phyloP scores from a whole-genome alignment of 31 red algal species.

The Asparagopsis taxiformis region DNA sequence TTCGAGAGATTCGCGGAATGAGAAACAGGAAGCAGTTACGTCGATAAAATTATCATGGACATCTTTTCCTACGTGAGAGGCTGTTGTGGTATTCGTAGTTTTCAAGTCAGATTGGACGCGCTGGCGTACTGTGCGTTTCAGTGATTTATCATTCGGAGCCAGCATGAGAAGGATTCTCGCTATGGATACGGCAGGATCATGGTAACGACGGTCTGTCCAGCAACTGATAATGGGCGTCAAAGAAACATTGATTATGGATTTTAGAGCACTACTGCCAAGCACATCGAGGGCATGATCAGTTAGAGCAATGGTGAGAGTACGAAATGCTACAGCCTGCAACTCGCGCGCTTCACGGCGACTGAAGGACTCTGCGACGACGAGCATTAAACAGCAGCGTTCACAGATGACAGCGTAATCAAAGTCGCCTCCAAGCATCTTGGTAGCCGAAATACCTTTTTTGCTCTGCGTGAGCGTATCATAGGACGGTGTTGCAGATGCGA shows the following conservation, averaged over 20 bases:
- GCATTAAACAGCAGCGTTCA: constrained; percentile 52
- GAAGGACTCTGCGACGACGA: constrained; percentile 35
- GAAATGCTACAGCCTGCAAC: constrained; percentile 43
- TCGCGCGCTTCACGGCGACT: constrained; percentile 24
- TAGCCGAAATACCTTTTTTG: constrained; percentile 22
- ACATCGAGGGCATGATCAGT: constrained; percentile 37
- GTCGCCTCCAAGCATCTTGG: constrained; percentile 65
- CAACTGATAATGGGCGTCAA: constrained; percentile 35
- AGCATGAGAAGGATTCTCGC: constrained; percentile 33
- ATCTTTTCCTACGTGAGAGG: constrained; percentile 24
- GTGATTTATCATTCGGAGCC: constrained; percentile 30
- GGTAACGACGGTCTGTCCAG: constrained; percentile 57
- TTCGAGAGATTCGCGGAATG: constrained; percentile 32
- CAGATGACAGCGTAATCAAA: constrained; percentile 49
- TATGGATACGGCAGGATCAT: constrained; percentile 42
- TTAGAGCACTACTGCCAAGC: constrained; percentile 36
- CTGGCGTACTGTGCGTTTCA: constrained; percentile 14
- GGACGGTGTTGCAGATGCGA: constrained; percentile 11
- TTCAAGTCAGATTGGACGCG: constrained; percentile 27
- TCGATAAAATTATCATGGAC: constrained; percentile 46
- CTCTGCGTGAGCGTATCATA: constrained; percentile 56
- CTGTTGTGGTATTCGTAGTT: constrained; percentile 16
- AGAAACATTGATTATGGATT: constrained; percentile 46
- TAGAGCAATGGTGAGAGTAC: constrained; percentile 37
- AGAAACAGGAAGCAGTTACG: constrained; percentile 52